Evolutionary conservation across 2,329 filamentous ascomycete genomes (phyloP).

Genomic region (Arachnopeziza araneosa): DNA sequence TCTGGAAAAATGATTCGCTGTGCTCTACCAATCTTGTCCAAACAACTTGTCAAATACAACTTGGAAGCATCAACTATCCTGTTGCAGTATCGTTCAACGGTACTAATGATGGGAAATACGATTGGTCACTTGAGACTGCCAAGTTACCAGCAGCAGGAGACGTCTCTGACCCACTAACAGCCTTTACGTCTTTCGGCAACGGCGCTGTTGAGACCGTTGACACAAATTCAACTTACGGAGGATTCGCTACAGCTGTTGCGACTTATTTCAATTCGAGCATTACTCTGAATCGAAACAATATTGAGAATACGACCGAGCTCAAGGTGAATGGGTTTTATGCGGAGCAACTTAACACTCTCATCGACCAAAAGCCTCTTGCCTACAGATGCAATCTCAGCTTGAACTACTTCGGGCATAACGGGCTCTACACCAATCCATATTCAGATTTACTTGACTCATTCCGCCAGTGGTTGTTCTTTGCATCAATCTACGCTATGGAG

Average conservation of each 20-base stretch:
- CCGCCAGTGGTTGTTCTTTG: constrained; percentile 2
- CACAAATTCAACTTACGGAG: not conserved
- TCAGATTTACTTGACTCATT: constrained; percentile 1
- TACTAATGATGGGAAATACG: not conserved
- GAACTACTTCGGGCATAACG: not conserved
- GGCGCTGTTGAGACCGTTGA: not conserved
- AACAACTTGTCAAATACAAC: not conserved
- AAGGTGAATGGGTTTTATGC: not conserved
- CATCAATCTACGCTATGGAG: constrained; percentile 2
- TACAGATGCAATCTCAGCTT: constrained; percentile 4
- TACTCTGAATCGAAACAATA: not conserved
- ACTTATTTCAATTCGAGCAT: not conserved
- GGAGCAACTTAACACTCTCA: not conserved
- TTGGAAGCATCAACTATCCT: not conserved
- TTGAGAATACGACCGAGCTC: not conserved
- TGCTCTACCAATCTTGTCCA: not conserved
- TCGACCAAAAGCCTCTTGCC: not conserved
- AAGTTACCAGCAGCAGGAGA: not conserved
- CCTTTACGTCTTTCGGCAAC: not conserved
- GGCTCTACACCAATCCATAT: not conserved
- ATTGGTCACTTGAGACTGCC: not conserved
- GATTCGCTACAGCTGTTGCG: not conserved
- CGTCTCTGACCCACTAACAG: not conserved
- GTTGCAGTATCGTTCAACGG: not conserved
- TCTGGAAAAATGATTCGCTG: not conserved